Evolutionary conservation across 495 filamentous ascomycete species (phyloP), one percentile per base, ranked within the genome.

Genomic region (Aspergillus sparsus): DNA sequence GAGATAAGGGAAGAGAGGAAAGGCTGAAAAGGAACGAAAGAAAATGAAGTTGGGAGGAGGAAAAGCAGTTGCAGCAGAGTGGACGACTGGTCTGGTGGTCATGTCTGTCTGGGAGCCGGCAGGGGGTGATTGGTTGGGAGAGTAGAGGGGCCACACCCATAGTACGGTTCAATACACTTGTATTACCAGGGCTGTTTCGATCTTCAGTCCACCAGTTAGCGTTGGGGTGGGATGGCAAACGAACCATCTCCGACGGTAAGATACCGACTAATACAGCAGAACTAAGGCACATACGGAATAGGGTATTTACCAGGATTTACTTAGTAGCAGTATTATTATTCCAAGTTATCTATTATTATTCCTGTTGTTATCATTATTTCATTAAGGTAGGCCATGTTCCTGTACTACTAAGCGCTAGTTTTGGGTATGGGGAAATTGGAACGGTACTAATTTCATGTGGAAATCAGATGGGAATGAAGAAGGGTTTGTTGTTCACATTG

Each of bases 31-130:
- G 54, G 47, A 49, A 54, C 57, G 55, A 55, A 55, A 47, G 50
- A 49, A 58, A 62, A 52, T 66, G 64, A 66, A 52, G 64, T 63
- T 55, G 64, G 58, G 58, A 57, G 60, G 57, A 60, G 52, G 52
- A 64, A 52, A 60, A 52, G 56, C 59, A 58, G 27, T 44, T 53
- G 53, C 53, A 64, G 57, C 49, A 60, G 50, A 51, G 34, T 51
- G 49, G 49, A 58, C 47, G 56, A 47, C 49, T 52, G 47, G 56
- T 58, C 21, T 27, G 55, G 55, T 31, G 57, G 49, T 55, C 42
- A 47, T 13, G 56, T 52, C 49, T 45, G 56, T n/a, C n/a, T 49
- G 57, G 58, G 56, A 61, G 49, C 44, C 51, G 50, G 47, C 57
- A 58, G 60, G 53, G 57, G 55, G 49, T 58, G 58, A 68, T 62